Evolutionary conservation across 2,329 filamentous ascomycete species (phyloP).

Genomic region (Mycosphaerella sp.): DNA sequence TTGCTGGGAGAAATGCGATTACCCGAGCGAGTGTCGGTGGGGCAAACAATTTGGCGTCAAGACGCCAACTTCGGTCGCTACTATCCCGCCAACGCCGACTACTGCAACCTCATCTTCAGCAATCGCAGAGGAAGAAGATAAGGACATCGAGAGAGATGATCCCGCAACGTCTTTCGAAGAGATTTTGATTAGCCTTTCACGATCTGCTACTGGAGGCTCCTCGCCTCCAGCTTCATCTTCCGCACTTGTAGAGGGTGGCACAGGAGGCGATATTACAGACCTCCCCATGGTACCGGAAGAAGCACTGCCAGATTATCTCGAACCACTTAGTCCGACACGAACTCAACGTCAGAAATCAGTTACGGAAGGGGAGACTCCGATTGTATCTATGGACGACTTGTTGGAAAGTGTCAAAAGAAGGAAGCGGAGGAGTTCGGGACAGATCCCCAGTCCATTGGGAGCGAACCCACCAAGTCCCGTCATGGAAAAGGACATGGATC

Average conservation of each 20-base stretch:
- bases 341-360: conserved; percentile 7
- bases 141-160: background rate
- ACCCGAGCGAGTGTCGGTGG: conserved; percentile 44
- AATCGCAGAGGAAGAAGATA: conserved; percentile 6
- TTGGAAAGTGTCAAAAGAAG: conserved; percentile 26
- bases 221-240: background rate
- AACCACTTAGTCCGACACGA: conserved; percentile 13
- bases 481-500: background rate
- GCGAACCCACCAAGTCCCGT: conserved; percentile 23
- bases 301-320: conserved; percentile 14
- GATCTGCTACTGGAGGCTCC: conserved; percentile 4
- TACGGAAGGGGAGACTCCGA: conserved; percentile 21
- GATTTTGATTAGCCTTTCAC: conserved; percentile 18
- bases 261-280: conserved; percentile 12
- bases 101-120: background rate
- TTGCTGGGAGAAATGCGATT: conserved; percentile 44
- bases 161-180: conserved; percentile 27
- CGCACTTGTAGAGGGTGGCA: background rate
- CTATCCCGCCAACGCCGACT: conserved; percentile 1
- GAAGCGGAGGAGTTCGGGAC: conserved; percentile 25
- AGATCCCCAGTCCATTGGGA: conserved; percentile 24
- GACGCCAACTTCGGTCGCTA: conserved; percentile 14
- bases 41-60: conserved; percentile 31
- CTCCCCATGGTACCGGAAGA: background rate
- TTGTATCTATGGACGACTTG: conserved; percentile 27